Evolutionary conservation across 2,329 filamentous ascomycete species (phyloP).

Genomic region (Biscogniauxia sp.): DNA sequence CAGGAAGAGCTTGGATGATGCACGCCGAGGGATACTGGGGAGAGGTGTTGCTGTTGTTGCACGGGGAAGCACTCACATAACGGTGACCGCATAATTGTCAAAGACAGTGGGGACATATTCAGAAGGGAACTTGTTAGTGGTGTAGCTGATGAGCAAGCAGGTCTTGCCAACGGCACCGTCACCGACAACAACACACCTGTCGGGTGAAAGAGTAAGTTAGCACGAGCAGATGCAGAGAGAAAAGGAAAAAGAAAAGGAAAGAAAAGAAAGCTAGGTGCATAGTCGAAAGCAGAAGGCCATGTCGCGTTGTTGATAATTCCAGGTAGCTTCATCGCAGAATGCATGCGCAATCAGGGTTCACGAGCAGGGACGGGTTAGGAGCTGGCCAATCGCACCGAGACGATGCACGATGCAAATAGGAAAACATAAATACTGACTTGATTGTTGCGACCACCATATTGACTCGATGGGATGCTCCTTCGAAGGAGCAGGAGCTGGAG

Average conservation of each 20-base stretch:
- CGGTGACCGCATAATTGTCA: slow-evolving; percentile 99
- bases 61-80: slow-evolving; percentile 73
- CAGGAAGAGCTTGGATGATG: not conserved
- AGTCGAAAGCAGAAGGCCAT: not conserved
- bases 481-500: slow-evolving; percentile 33
- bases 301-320: slow-evolving; percentile 9
- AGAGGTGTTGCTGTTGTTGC: slow-evolving; percentile 1
- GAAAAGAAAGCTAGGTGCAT: not conserved
- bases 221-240: not conserved
- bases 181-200: slow-evolving; percentile 95
- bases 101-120: slow-evolving; percentile 99
- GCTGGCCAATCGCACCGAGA: slow-evolving; percentile 15
- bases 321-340: not conserved
- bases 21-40: not conserved
- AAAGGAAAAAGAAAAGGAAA: too few relatives aligned
- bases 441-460: slow-evolving; percentile 64
- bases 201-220: slow-evolving; percentile 6
- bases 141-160: slow-evolving; percentile 98
- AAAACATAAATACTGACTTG: slow-evolving; percentile 49
- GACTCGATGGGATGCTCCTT: slow-evolving; percentile 39
- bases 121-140: slow-evolving; percentile 98
- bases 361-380: slow-evolving; percentile 8
- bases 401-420: slow-evolving; percentile 11
- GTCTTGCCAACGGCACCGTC: slow-evolving; percentile 99
- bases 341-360: not conserved